A percentile compares a stretch with the other conserved stretches of the same genome.
Conservation (phyloP, 331 rosid genomes). For the Erythrophleum ivorense region DNA sequence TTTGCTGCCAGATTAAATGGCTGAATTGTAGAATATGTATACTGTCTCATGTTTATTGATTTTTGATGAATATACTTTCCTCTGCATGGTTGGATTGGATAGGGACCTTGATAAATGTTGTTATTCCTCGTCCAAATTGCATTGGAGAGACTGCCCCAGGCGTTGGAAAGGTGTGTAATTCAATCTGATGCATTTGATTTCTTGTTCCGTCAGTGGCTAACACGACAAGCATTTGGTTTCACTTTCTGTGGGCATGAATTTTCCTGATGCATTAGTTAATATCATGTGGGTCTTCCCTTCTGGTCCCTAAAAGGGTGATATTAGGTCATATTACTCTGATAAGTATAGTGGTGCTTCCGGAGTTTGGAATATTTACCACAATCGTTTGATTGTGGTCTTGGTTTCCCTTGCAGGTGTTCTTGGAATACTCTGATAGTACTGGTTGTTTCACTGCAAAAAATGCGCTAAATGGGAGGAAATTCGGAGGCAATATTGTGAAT, state of each 20-base stretch:
- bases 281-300: not conserved
- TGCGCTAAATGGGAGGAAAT: constrained; percentile 76
- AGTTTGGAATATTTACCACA: not conserved
- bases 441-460: constrained; percentile 63
- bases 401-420: constrained; percentile 68
- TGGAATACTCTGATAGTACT: constrained; percentile 64
- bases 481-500: constrained; percentile 68
- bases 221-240: not conserved
- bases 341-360: not conserved
- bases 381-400: constrained; percentile 20
- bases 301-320: not conserved
- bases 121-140: constrained; percentile 69
- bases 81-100: constrained; percentile 32
- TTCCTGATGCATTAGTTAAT: constrained; percentile 1
- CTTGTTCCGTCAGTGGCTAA: constrained; percentile 5
- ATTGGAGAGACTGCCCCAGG: constrained; percentile 58
- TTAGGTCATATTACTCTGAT: not conserved
- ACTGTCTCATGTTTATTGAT: not conserved
- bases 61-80: constrained; percentile 26
- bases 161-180: constrained; percentile 71
- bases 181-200: constrained; percentile 25
- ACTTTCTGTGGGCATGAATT: not conserved
- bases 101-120: constrained; percentile 74
- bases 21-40: constrained; percentile 8
- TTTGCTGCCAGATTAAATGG: not conserved